These are phyloP conservation scores for Lasiodiplodia hormozganensis DNA, from an alignment of 2,329 filamentous ascomycete species.

Conservation along the genomic window DNA sequence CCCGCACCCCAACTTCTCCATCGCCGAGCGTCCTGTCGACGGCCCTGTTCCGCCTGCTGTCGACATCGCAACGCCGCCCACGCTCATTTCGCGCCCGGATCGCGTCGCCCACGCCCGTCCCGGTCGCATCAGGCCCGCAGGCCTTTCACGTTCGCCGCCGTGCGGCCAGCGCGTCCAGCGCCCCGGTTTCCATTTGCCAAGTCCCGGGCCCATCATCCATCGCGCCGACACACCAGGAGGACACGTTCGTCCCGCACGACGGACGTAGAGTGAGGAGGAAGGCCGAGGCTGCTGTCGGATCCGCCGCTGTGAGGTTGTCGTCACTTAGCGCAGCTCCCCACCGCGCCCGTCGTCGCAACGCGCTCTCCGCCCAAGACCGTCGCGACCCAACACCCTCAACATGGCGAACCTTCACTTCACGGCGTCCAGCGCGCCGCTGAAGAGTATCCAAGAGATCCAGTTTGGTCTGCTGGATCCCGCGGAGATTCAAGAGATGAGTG, in stretches of 20 bases:
- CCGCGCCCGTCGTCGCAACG: slow-evolving; percentile 14
- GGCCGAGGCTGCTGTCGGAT: slow-evolving; percentile 13
- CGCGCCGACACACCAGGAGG: neutral
- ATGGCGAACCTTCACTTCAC: slow-evolving; percentile 91
- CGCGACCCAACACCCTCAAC: slow-evolving; percentile 15
- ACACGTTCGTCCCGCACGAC: neutral
- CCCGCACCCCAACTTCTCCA: slow-evolving; percentile 40
- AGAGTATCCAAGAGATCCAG: slow-evolving; percentile 98
- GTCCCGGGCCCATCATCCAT: slow-evolving; percentile 16
- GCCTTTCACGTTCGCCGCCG: slow-evolving; percentile 34
- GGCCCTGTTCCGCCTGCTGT: slow-evolving; percentile 37
- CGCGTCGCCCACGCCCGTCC: slow-evolving; percentile 26
- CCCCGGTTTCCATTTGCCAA: slow-evolving; percentile 34
- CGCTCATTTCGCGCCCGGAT: slow-evolving; percentile 22
- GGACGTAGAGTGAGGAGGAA: slow-evolving; percentile 22
- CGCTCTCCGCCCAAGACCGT: neutral
- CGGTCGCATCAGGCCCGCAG: slow-evolving; percentile 34
- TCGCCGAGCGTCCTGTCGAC: slow-evolving; percentile 42
- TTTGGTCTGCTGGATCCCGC: slow-evolving; percentile 97
- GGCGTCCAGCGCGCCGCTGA: slow-evolving; percentile 93
- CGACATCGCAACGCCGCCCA: slow-evolving; percentile 35
- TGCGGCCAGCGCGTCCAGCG: slow-evolving; percentile 41
- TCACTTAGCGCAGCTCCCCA: slow-evolving; percentile 14
- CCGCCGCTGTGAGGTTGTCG: slow-evolving; percentile 17
- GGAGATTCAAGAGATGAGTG: slow-evolving; percentile 99